These are phyloP conservation scores for Kodamaea plutei DNA, from an alignment of 1,139 yeast genomes.

Conservation along the genomic window DNA sequence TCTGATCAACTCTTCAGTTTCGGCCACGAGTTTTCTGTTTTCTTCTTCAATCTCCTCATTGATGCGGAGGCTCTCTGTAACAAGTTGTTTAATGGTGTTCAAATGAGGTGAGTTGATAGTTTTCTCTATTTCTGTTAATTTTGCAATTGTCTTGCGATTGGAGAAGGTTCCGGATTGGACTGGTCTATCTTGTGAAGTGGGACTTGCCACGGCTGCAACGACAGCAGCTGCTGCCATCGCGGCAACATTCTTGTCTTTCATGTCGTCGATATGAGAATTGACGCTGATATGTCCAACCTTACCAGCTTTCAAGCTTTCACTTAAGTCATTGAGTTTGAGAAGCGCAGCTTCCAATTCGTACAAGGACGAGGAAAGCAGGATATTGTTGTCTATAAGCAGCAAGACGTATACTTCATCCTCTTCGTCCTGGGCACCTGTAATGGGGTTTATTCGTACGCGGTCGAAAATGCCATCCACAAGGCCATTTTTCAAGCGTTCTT, in stretches of 20 bases:
- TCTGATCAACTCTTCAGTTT: constrained; percentile 9
- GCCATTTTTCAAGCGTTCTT: constrained; percentile 10
- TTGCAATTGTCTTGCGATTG: no score
- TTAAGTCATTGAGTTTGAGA: constrained; percentile 28
- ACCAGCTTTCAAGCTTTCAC: constrained; percentile 30
- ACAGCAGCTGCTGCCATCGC: no score
- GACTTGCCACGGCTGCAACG: no score
- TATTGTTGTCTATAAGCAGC: constrained; percentile 12
- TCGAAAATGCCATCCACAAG: constrained; percentile 3
- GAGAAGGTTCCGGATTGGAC: no score
- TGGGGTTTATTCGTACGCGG: constrained; percentile 4
- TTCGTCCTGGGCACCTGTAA: neutral
- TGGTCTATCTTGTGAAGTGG: no score
- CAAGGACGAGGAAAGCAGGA: constrained; percentile 19
- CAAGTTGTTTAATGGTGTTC: neutral
- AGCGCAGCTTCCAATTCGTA: constrained; percentile 28
- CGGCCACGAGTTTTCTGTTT: constrained; percentile 5
- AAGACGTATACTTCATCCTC: constrained; percentile 6
- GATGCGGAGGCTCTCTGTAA: constrained; percentile 1
- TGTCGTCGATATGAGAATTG: no score
- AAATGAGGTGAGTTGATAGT: neutral
- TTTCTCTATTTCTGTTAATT: constrained; percentile 1
- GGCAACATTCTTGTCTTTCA: no score
- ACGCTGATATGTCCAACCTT: no score
- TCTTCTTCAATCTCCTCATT: constrained; percentile 4